These are phyloP conservation scores for Carpinus fangiana DNA, from an alignment of 306 rosid genomes.

Conservation along the genomic window DNA sequence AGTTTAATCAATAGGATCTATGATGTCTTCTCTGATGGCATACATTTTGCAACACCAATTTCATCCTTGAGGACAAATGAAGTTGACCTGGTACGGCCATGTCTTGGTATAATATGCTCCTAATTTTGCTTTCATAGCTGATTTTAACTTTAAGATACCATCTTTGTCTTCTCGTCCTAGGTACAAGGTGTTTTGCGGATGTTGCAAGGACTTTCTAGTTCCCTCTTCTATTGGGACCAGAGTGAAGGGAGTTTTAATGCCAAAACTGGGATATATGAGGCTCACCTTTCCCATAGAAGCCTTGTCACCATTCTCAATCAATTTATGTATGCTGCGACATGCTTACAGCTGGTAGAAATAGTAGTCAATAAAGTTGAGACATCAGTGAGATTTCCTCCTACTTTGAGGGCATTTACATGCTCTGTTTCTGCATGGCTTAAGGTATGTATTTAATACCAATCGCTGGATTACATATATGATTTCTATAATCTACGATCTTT, in stretches of 20 bases:
- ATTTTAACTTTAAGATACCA: constrained; percentile 8
- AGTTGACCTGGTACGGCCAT: constrained; percentile 57
- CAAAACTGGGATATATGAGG: constrained; percentile 57
- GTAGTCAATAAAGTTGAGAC: constrained; percentile 45
- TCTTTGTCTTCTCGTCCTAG: constrained; percentile 32
- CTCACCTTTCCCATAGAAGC: constrained; percentile 71
- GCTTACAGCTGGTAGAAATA: constrained; percentile 64
- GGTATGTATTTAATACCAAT: constrained; percentile 36
- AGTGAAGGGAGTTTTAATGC: constrained; percentile 42
- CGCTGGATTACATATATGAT: not conserved
- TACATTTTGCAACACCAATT: constrained; percentile 67
- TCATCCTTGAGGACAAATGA: constrained; percentile 69
- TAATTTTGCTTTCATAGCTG: not conserved
- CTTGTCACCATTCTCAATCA: constrained; percentile 64
- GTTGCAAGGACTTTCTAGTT: constrained; percentile 82
- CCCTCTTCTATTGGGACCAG: constrained; percentile 69
- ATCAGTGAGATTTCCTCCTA: constrained; percentile 51
- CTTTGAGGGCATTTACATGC: constrained; percentile 67
- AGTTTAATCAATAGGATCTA: constrained; percentile 62
- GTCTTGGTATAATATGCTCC: not conserved
- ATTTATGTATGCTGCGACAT: constrained; percentile 73
- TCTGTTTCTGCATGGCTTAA: constrained; percentile 78
- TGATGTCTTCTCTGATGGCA: constrained; percentile 52
- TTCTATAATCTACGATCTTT: not conserved
- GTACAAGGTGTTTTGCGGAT: constrained; percentile 86